Conservation (phyloP, 148 eudicot species). For the Camellia lanceoleosa region DNA sequence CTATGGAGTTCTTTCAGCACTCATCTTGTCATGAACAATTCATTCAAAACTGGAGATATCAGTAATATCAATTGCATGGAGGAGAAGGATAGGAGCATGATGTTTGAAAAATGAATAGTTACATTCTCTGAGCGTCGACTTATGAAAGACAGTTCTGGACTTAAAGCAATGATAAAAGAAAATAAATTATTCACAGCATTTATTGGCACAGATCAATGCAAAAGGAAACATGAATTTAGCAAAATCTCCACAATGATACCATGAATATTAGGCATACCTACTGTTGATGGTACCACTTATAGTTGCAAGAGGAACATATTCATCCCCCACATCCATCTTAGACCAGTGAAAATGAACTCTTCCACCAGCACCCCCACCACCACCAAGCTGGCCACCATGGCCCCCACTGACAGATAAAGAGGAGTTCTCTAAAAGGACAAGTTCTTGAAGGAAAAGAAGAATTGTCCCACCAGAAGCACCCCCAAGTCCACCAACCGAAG, state of each 20-base stretch:
- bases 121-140: background rate
- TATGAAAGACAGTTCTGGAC: background rate
- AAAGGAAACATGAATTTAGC: background rate
- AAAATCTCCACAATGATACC: background rate
- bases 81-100: background rate
- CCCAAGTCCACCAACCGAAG: conserved; percentile 70
- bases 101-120: conserved; percentile 4
- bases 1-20: background rate
- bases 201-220: background rate
- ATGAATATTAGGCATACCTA: conserved; percentile 41
- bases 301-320: conserved; percentile 67
- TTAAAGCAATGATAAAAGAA: background rate
- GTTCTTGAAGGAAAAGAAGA: conserved; percentile 66
- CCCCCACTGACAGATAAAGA: conserved; percentile 74
- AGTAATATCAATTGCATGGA: background rate
- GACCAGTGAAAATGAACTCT: conserved; percentile 95
- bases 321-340: conserved; percentile 56
- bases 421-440: conserved; percentile 50
- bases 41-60: background rate
- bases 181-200: background rate
- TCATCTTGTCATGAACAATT: no score
- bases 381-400: conserved; percentile 71
- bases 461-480: conserved; percentile 92
- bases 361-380: conserved; percentile 94
- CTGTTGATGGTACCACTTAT: conserved; percentile 54